Conservation (phyloP, 2,329 filamentous ascomycete genomes). For the Davidsoniella neocaledoniae region DNA sequence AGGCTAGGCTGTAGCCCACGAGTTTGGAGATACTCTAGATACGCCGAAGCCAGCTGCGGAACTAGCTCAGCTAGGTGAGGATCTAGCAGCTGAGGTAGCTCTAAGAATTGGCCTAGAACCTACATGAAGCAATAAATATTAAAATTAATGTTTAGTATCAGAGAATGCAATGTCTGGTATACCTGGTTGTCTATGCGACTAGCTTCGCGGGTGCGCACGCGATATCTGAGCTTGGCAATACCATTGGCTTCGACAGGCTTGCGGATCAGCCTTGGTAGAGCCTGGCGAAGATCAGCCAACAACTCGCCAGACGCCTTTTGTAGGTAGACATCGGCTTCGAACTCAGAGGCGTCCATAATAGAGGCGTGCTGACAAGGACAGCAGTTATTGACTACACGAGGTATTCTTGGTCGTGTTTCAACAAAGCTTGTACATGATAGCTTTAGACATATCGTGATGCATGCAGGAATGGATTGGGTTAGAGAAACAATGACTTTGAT, state of each 20-base stretch:
- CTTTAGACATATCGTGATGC: no score
- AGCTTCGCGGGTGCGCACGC: conserved; percentile 33
- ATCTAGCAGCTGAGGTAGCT: conserved; percentile 86
- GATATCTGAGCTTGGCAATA: conserved; percentile 26
- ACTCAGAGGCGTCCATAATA: conserved; percentile 42
- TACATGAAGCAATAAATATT: conserved; percentile 15
- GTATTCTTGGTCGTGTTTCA: no score
- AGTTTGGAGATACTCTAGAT: conserved; percentile 46
- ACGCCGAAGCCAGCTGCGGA: conserved; percentile 57
- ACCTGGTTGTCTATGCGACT: conserved; percentile 31
- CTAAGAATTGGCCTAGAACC: conserved; percentile 77
- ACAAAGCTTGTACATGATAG: no score
- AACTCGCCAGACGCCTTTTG: conserved; percentile 43
- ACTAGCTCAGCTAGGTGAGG: conserved; percentile 62
- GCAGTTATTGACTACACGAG: not conserved
- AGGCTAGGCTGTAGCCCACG: conserved; percentile 22
- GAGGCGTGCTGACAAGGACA: not conserved
- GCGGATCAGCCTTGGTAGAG: conserved; percentile 34
- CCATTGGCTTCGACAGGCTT: conserved; percentile 29
- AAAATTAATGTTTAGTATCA: conserved; percentile 12
- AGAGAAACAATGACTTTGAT: no score
- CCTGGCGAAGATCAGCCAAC: conserved; percentile 35
- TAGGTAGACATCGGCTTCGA: conserved; percentile 44
- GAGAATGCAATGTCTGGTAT: conserved; percentile 12
- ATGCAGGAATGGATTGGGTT: no score